Evolutionary conservation across 495 filamentous ascomycete genomes (phyloP).

Genomic region (Astrocystis sublimbata): DNA sequence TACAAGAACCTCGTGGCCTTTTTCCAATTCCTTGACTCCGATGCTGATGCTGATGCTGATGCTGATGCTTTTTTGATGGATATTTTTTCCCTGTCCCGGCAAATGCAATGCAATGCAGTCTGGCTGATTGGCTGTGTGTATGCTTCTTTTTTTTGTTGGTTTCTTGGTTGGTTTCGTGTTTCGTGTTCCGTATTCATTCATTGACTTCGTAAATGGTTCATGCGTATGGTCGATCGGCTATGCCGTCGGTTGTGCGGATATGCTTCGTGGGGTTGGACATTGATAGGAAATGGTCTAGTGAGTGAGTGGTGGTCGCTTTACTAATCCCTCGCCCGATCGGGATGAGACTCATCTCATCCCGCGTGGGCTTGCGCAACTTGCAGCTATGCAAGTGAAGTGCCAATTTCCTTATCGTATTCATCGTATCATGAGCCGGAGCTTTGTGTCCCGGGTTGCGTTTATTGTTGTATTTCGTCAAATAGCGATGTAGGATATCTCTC

Average conservation of each 20-base stretch:
- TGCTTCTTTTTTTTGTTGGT: too few species aligned
- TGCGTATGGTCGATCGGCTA: not conserved
- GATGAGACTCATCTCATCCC: not conserved
- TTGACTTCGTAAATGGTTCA: not conserved
- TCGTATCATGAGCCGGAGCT: not conserved
- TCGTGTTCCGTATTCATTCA: too few species aligned
- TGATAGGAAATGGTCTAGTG: conserved; percentile 7
- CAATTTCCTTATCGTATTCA: too few species aligned
- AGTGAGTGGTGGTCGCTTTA: conserved; percentile 5
- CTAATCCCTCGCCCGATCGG: not conserved
- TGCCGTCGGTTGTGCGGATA: not conserved
- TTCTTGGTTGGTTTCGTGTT: not conserved
- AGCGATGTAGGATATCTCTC: conserved; percentile 17
- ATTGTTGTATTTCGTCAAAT: not conserved
- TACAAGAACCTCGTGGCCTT: not conserved
- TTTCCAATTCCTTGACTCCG: conserved; percentile 2
- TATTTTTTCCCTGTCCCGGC: not conserved
- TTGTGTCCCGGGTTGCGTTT: not conserved
- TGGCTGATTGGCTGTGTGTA: too few species aligned
- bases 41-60: conserved; percentile 2
- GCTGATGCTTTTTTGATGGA: not conserved
- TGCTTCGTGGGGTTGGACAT: not conserved
- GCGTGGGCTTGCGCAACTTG: too few species aligned
- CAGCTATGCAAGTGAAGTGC: too few species aligned
- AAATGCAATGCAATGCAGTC: conserved; percentile 9